These are phyloP conservation scores for Ambrosiella cleistominuta DNA, from an alignment of 2,329 filamentous ascomycete genomes.

Conservation along the genomic window DNA sequence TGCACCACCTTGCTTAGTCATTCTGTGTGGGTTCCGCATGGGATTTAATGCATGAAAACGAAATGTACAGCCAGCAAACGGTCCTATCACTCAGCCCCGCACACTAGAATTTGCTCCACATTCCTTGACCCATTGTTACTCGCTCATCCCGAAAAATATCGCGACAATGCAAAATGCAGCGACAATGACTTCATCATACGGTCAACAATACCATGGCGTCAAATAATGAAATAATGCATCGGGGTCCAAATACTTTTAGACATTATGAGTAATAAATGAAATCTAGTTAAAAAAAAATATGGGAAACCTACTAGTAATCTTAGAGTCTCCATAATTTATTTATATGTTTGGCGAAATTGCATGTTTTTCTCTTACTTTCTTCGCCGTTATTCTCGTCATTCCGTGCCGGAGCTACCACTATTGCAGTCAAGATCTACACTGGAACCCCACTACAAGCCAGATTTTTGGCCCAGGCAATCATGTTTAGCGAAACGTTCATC, in stretches of 20 bases:
- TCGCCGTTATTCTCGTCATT: background rate
- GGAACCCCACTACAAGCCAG: background rate
- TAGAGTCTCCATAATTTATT: background rate
- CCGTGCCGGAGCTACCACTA: background rate
- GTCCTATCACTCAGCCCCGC: background rate
- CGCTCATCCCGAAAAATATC: background rate
- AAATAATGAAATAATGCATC: background rate
- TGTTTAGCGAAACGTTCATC: no score
- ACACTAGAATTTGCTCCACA: background rate
- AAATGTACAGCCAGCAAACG: background rate
- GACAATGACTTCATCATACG: background rate
- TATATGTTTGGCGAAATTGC: background rate
- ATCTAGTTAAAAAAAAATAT: background rate
- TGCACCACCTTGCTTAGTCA: background rate
- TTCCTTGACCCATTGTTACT: background rate
- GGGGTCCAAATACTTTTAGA: background rate
- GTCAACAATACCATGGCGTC: background rate
- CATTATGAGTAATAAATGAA: background rate
- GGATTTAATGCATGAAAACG: background rate
- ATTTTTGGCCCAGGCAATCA: no score
- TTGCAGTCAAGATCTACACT: background rate
- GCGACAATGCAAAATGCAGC: background rate
- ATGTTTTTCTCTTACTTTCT: background rate
- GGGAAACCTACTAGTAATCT: background rate
- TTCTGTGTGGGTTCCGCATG: background rate